Evolutionary conservation across 345 rosid genomes (phyloP).

Genomic region (Carallia pectinifolia): DNA sequence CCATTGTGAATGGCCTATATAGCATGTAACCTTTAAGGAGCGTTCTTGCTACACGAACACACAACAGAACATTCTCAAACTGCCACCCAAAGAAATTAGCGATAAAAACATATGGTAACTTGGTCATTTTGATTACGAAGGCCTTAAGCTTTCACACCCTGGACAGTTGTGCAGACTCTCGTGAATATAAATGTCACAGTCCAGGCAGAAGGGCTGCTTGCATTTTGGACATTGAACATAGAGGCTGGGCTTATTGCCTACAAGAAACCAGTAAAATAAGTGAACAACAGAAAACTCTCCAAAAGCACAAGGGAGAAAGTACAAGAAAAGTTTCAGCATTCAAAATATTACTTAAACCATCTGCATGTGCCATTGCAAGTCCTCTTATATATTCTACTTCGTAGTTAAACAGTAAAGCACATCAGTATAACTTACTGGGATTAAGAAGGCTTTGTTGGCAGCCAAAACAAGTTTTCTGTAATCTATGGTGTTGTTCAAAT

Average conservation of each 20-base stretch:
- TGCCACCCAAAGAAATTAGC: background rate
- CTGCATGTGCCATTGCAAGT: background rate
- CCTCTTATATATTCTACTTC: background rate
- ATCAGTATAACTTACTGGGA: conserved; percentile 44
- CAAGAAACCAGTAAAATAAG: conserved; percentile 12
- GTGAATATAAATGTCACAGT: conserved; percentile 89
- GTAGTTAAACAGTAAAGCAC: background rate
- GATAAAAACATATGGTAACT: background rate
- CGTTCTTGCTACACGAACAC: too few relatives aligned
- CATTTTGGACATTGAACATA: conserved; percentile 69
- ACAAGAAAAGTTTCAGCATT: too few relatives aligned
- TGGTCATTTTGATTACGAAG: conserved; percentile 2
- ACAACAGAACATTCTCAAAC: conserved; percentile 22
- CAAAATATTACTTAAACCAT: background rate
- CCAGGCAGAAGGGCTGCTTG: conserved; percentile 71
- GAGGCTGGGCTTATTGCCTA: conserved; percentile 61
- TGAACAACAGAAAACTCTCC: background rate
- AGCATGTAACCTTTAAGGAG: background rate
- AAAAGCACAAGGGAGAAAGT: background rate
- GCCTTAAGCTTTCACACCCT: conserved; percentile 72
- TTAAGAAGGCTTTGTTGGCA: conserved; percentile 69
- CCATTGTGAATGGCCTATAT: background rate
- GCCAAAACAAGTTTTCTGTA: conserved; percentile 67
- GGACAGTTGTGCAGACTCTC: conserved; percentile 96
- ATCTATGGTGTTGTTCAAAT: conserved; percentile 35